Evolutionary conservation across 768 basidiomycete genomes (phyloP), one percentile per base, ranked within the genome.

Genomic region (Rickenella mellea): DNA sequence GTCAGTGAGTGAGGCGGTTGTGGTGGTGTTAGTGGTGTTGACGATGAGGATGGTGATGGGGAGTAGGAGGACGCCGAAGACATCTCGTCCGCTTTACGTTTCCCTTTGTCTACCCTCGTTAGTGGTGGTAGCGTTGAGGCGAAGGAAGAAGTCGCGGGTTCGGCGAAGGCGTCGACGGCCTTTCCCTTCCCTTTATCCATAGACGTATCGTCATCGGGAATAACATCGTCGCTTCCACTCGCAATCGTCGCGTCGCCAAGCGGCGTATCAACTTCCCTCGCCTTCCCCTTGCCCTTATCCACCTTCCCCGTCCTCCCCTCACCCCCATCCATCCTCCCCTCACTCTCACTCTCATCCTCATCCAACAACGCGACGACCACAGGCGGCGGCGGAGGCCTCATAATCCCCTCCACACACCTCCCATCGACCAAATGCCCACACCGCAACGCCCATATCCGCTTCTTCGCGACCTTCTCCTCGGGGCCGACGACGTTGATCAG

Each of bases 371-470:
- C n/a, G 3, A 36, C 11, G 9, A 45, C 20, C 43, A 30, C 39
- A 8, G 45, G 33, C 5, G 22, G 31, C 22, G 48, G 51, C 27
- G 28, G 38, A 2, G 76, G 81, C 27, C 63, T 58, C 55, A 79
- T 76, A 38, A 88, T 49, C 48, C 70, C 65, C 46, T 70, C 69
- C 2, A 81, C 59, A 49, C 85, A 89, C 56, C 80, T 83, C 38
- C 83, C 86, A 48, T 88, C 85, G 0, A 88, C 67, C 51, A 89
- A 58, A 54, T 89, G 86, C 0, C 85, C 85, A 40, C 85, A 89
- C 29, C 81, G 66, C 46, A 89, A 59, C 1, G 71, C 76, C 85
- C 83, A 88, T 6, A 88, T 60, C 31, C 73, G 69, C 41, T 68
- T 63, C 27, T 59, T 59, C 29, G 62, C 62, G 29, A 61, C 65